phyloP scores from a whole-genome alignment of 768 basidiomycete genomes.

The Leucosporidium creatinivorum region DNA sequence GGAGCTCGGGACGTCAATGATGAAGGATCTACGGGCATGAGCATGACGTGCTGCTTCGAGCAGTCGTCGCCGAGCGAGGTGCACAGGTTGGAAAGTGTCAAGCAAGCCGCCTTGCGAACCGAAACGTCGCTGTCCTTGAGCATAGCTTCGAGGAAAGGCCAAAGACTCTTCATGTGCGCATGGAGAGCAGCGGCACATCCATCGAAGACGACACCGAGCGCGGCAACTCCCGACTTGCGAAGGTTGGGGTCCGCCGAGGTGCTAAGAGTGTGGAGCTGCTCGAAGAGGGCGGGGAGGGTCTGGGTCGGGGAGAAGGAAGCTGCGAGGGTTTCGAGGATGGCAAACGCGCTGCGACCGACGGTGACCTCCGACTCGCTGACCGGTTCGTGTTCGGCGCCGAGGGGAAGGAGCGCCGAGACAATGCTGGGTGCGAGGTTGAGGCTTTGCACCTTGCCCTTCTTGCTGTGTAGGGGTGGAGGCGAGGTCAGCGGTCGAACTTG shows the following conservation, averaged over 20 bases:
- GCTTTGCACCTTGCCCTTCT: constrained; percentile 89
- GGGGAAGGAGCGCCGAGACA: constrained; percentile 84
- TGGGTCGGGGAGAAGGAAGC: constrained; percentile 87
- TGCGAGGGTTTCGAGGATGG: constrained; percentile 84
- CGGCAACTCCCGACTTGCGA: constrained; percentile 88
- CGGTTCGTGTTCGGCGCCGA: constrained; percentile 86
- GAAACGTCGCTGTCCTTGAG: constrained; percentile 72
- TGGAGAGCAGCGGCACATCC: constrained; percentile 98
- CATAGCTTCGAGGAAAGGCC: constrained; percentile 87
- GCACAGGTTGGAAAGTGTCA: constrained; percentile 88
- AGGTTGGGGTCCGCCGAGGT: constrained; percentile 64
- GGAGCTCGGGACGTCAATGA: not conserved
- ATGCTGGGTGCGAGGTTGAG: constrained; percentile 75
- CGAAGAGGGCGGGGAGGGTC: constrained; percentile 86
- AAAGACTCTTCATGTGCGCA: constrained; percentile 78
- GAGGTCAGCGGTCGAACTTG: constrained; percentile 4
- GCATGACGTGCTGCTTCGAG: constrained; percentile 63
- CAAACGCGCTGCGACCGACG: constrained; percentile 85
- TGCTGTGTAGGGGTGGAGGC: constrained; percentile 46
- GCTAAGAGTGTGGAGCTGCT: constrained; percentile 76
- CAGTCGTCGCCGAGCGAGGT: constrained; percentile 96
- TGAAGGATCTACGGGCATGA: constrained; percentile 61
- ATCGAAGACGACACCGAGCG: constrained; percentile 90
- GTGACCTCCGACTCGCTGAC: constrained; percentile 59
- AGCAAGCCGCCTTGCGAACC: constrained; percentile 92